Percentiles rank a stretch among this genome's conserved stretches.
These are phyloP conservation scores for Barnettozyma populi DNA, from an alignment of 805 yeast species.

Conservation along the genomic window DNA sequence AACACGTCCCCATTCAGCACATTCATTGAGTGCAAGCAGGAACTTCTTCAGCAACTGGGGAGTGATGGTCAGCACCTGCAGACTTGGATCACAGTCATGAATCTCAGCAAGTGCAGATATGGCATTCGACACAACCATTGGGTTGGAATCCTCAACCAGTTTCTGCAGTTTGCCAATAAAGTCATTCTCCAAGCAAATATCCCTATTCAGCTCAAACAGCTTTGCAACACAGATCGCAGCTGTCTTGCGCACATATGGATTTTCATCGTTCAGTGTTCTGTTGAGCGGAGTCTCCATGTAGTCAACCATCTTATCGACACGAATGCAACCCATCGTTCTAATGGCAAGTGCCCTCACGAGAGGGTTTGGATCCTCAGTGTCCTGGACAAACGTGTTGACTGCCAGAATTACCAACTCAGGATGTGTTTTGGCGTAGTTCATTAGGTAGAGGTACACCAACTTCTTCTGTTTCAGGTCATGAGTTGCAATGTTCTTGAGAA, in stretches of 20 bases:
- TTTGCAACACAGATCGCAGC: constrained; percentile 98
- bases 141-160: constrained; percentile 80
- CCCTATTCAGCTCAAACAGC: constrained; percentile 77
- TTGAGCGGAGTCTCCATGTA: constrained; percentile 88
- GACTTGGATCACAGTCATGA: constrained; percentile 55
- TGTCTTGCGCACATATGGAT: constrained; percentile 95
- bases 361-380: constrained; percentile 95
- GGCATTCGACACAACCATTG: constrained; percentile 96
- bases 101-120: constrained; percentile 83
- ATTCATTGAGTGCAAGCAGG: constrained; percentile 83
- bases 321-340: constrained; percentile 96
- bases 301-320: constrained; percentile 93
- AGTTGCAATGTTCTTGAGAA: constrained; percentile 92
- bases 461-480: constrained; percentile 96
- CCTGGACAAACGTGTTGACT: constrained; percentile 92
- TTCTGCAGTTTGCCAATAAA: constrained; percentile 63
- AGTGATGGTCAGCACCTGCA: constrained; percentile 39
- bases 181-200: constrained; percentile 81
- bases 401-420: constrained; percentile 96
- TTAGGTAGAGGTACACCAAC: constrained; percentile 85
- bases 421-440: constrained; percentile 95
- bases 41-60: constrained; percentile 50
- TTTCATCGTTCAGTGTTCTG: constrained; percentile 82
- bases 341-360: constrained; percentile 93
- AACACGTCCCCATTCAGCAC: constrained; percentile 99